Conservation (phyloP, 208 protist species). For the Angomonas desouzai region DNA sequence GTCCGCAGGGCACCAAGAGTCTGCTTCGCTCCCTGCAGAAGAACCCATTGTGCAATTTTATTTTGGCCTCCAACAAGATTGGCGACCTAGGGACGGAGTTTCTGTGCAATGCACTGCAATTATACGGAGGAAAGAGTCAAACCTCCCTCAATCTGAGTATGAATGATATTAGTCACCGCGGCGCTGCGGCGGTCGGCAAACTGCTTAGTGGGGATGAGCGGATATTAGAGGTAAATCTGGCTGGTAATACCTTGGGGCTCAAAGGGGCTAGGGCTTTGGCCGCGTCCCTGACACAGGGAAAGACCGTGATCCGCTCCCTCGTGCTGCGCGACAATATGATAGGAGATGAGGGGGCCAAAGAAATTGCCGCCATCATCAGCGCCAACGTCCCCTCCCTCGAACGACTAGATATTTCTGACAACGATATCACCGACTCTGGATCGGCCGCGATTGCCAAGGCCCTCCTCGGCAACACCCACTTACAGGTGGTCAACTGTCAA, state of each 20-base stretch:
- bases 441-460: slow-evolving; percentile 42
- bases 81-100: slow-evolving; percentile 64
- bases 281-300: slow-evolving; percentile 26
- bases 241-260: slow-evolving; percentile 73
- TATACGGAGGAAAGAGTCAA: slow-evolving; percentile 55
- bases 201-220: slow-evolving; percentile 54
- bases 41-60: slow-evolving; percentile 70
- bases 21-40: slow-evolving; percentile 70
- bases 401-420: slow-evolving; percentile 61
- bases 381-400: slow-evolving; percentile 53
- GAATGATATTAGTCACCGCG: slow-evolving; percentile 63
- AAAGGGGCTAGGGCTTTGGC: slow-evolving; percentile 62
- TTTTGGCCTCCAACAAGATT: slow-evolving; percentile 67
- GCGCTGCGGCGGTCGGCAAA: slow-evolving; percentile 57
- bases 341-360: slow-evolving; percentile 72
- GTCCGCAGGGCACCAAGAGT: slow-evolving; percentile 73
- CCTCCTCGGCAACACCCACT: slow-evolving; percentile 51
- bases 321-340: slow-evolving; percentile 75
- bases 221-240: slow-evolving; percentile 66
- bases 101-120: slow-evolving; percentile 65
- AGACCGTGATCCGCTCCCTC: slow-evolving; percentile 35
- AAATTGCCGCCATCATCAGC: slow-evolving; percentile 56
- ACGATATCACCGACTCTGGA: slow-evolving; percentile 67
- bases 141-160: slow-evolving; percentile 71
- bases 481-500: slow-evolving; percentile 49